Evolutionary conservation across 1,284 basidiomycete species (phyloP), one percentile per base, ranked within the genome.

Genomic region (Takashimella koratensis): DNA sequence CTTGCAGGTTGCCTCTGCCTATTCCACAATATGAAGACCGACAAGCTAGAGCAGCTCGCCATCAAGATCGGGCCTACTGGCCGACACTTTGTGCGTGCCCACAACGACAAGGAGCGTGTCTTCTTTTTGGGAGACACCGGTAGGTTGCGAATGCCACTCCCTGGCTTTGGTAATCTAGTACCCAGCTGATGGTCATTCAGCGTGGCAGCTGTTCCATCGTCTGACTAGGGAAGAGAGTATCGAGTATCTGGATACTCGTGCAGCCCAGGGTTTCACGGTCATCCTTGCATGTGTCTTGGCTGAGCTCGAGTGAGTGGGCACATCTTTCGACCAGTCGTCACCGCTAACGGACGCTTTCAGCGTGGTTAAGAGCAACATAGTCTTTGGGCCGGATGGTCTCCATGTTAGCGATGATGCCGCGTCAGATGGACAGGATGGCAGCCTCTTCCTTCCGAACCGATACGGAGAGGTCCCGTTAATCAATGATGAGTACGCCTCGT

Each of bases 401-500:
- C 16, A 8, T 36, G 10, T 36, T 36, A 16, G 10, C 30, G 30
- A 16, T 8, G 30, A 36, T 36, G 8, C 30, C 16, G 8, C 30
- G 30, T 36, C 10, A 8, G 16, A 8, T 16, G 24, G 19, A 21
- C n/a, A 48, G 21, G 21, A 25, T 49, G 47, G 21, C 47, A 42
- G 19, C 40, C 16, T 51, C 11, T 45, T 51, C 30, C 40, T 47
- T 47, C 53, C 53, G 2, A 54, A 51, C 13, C 48, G 53, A 10
- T 50, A 51, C 26, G 53, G 53, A 4, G 25, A 51, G 23, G 27
- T 44, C 4, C 43, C 53, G 12, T 25, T 54, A 6, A 11, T 54
- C 12, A 42, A 54, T 27, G 48, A 54, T 27, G 48, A 54, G 53
- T 50, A 41, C 23, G 53, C 44, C 53, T 46, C 25, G 16, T 20